phyloP scores from a whole-genome alignment of 1,284 basidiomycete genomes.

The Ustilago trichophora region DNA sequence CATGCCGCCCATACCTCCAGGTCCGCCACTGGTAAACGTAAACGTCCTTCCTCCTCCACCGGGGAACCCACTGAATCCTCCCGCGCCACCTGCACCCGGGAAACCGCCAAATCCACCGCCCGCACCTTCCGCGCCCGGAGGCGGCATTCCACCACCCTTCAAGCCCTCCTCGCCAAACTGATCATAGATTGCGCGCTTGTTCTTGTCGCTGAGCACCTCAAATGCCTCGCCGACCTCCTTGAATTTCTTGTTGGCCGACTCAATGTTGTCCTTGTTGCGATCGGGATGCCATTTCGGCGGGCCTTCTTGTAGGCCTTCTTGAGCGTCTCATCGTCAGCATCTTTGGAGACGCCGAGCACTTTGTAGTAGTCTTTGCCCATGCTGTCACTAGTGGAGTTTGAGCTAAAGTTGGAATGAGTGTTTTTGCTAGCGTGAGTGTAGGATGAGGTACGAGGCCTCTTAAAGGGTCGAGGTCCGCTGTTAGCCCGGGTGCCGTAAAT shows the following conservation, averaged over 20 bases:
- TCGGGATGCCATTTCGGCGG: slow-evolving; percentile 90
- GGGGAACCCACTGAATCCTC: slow-evolving; percentile 49
- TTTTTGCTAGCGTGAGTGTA: too few species aligned
- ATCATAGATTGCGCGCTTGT: slow-evolving; percentile 92
- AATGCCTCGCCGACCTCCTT: slow-evolving; percentile 97
- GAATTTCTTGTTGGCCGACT: slow-evolving; percentile 84
- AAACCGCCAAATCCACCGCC: slow-evolving; percentile 23
- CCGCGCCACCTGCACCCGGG: slow-evolving; percentile 26
- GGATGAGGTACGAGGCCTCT: slow-evolving; percentile 28
- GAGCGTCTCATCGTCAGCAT: slow-evolving; percentile 61
- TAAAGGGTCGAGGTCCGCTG: slow-evolving; percentile 15
- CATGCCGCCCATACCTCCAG: slow-evolving; percentile 35
- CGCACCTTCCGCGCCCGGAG: slow-evolving; percentile 65
- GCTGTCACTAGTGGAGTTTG: too few species aligned
- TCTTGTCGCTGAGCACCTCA: slow-evolving; percentile 90
- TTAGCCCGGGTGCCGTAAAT: slow-evolving; percentile 5
- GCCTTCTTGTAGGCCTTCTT: slow-evolving; percentile 65
- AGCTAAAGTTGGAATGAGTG: too few species aligned
- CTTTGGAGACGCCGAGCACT: slow-evolving; percentile 61
- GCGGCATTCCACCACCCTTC: slow-evolving; percentile 72
- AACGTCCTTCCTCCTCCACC: slow-evolving; percentile 53
- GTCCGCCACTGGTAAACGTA: slow-evolving; percentile 43
- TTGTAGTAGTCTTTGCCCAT: slow-evolving; percentile 67
- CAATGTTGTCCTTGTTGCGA: slow-evolving; percentile 80
- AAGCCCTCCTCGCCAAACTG: slow-evolving; percentile 96